Percentiles rank a stretch among this genome's conserved stretches.
These are phyloP conservation scores for Colletotrichum karsti DNA, from an alignment of 2,329 filamentous ascomycete genomes.

Conservation along the genomic window DNA sequence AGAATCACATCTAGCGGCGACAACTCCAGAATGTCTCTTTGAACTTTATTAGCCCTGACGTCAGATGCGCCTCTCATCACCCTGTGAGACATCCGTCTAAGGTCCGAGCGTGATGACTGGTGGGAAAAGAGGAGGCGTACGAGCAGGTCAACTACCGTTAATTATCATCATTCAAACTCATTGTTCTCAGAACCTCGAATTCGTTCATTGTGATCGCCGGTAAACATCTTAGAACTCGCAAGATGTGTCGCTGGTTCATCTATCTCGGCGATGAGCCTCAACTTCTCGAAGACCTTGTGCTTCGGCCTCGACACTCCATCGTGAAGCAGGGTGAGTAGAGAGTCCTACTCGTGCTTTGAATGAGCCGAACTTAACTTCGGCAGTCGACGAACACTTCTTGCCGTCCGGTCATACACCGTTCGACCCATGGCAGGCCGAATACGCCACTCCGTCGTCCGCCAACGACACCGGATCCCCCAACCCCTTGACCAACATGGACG, in stretches of 20 bases:
- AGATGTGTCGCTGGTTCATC: slow-evolving; percentile 19
- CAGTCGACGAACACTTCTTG: slow-evolving; percentile 22
- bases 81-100: background rate
- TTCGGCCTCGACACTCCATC: slow-evolving; percentile 16
- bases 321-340: slow-evolving; percentile 23
- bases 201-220: too few relatives aligned
- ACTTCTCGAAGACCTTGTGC: slow-evolving; percentile 16
- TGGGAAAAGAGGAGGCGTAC: too few relatives aligned
- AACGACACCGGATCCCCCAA: slow-evolving; percentile 17
- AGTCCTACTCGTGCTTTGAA: background rate
- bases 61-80: background rate
- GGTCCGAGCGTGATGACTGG: background rate
- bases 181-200: too few relatives aligned
- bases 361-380: background rate
- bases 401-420: background rate
- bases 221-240: too few relatives aligned
- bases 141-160: too few relatives aligned
- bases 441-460: slow-evolving; percentile 3
- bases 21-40: background rate
- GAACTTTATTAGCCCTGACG: background rate
- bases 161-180: too few relatives aligned
- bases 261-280: slow-evolving; percentile 21
- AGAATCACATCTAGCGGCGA: background rate
- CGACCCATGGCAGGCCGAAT: background rate
- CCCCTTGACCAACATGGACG: slow-evolving; percentile 20